phyloP scores from a whole-genome alignment of 257 asterid species.

The Handroanthus guayacan region DNA sequence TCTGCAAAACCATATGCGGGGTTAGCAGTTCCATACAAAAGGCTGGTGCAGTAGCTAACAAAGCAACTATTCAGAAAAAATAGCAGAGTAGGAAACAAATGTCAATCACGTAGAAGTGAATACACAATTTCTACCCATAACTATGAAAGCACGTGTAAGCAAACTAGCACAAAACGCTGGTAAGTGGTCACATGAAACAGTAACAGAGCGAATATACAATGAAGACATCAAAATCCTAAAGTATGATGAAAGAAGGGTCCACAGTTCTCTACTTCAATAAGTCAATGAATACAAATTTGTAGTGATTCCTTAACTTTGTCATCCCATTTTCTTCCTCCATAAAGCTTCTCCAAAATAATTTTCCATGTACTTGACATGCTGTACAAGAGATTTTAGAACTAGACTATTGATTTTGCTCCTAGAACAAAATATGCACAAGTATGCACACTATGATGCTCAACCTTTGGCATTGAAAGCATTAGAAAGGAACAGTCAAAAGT shows the following conservation, averaged over 20 bases:
- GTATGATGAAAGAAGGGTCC: not conserved
- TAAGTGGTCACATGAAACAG: not conserved
- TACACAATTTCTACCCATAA: not conserved
- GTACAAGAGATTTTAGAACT: not conserved
- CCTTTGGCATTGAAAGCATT: not conserved
- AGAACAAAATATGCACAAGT: not conserved
- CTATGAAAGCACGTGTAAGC: not conserved
- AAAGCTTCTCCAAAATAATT: constrained; percentile 9
- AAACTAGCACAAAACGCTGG: not conserved
- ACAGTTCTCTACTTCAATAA: constrained; percentile 26
- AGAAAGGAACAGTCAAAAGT: constrained; percentile 12
- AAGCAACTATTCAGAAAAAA: constrained; percentile 5
- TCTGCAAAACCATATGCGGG: constrained; percentile 48
- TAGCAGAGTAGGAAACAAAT: constrained; percentile 20
- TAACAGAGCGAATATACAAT: not conserved
- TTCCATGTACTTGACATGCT: not conserved
- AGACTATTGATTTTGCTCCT: not conserved
- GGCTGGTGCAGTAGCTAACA: constrained; percentile 17
- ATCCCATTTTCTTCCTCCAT: not conserved
- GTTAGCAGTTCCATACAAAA: constrained; percentile 28
- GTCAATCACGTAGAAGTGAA: not conserved
- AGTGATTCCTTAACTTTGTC: not conserved
- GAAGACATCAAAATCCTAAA: not conserved
- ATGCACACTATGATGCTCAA: not conserved
- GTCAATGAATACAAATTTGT: constrained; percentile 1